Percentiles rank a stretch among this genome's conserved stretches.
Evolutionary conservation across 352 stramenopile genomes (phyloP).

Genomic region (Phytophthora nicotianae): DNA sequence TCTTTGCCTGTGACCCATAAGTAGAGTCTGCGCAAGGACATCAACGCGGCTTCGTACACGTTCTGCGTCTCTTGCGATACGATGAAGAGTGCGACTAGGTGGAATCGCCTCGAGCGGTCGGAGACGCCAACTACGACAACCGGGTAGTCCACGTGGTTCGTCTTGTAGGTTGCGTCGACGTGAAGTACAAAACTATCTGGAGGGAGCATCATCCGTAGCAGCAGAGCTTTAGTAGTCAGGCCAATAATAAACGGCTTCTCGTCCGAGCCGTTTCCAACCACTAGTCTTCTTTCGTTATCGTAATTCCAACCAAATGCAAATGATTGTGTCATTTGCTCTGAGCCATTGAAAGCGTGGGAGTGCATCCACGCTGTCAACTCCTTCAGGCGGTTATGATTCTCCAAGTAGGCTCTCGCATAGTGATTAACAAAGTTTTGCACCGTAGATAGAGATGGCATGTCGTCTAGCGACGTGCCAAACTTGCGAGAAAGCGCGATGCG

Average conservation of each 20-base stretch:
- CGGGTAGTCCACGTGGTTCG: not conserved
- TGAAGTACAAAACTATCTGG: not conserved
- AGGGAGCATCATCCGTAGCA: not conserved
- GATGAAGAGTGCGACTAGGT: constrained; percentile 1
- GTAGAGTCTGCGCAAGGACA: not conserved
- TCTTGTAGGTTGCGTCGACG: constrained; percentile 8
- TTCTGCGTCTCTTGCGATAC: constrained; percentile 4
- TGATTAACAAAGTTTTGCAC: not conserved
- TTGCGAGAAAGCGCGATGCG: not conserved
- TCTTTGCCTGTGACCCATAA: constrained; percentile 1
- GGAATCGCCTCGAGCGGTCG: constrained; percentile 5
- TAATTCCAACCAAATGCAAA: not conserved
- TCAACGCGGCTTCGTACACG: not conserved
- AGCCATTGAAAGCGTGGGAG: not conserved
- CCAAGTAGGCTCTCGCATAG: not conserved
- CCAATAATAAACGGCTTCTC: constrained; percentile 5
- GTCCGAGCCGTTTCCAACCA: constrained; percentile 12
- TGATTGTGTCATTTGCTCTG: not conserved
- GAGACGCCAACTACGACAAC: constrained; percentile 1
- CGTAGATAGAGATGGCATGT: not conserved
- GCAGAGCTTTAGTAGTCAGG: not conserved
- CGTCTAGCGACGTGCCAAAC: not conserved
- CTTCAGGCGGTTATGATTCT: not conserved
- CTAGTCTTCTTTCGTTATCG: not conserved
- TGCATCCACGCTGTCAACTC: not conserved